These are phyloP conservation scores for Verticillium zaregamsianum DNA, from an alignment of 2,329 filamentous ascomycete species.

Conservation along the genomic window DNA sequence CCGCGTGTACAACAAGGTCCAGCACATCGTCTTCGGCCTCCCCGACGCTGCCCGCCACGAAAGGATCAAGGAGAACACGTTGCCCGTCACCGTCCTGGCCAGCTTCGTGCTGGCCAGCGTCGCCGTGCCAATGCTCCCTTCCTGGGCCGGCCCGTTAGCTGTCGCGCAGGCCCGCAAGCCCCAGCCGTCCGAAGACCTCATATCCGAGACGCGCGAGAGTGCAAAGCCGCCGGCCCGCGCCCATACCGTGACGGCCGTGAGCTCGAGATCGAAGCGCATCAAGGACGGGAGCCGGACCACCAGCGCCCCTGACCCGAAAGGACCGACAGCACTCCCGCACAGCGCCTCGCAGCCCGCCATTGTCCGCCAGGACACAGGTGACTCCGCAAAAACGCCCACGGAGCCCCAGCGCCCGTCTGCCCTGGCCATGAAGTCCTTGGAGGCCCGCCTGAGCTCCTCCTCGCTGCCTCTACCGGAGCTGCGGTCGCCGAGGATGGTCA, in stretches of 20 bases:
- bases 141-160: constrained; percentile 74
- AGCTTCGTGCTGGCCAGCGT: constrained; percentile 76
- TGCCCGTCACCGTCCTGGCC: constrained; percentile 76
- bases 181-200: constrained; percentile 56
- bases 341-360: constrained; percentile 11
- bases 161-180: constrained; percentile 79
- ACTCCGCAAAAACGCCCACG: constrained; percentile 22
- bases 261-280: constrained; percentile 43
- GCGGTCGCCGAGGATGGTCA: constrained; percentile 45
- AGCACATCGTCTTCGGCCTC: constrained; percentile 80
- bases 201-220: constrained; percentile 47
- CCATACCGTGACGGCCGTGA: constrained; percentile 57
- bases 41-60: constrained; percentile 65
- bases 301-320: constrained; percentile 37
- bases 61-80: constrained; percentile 75
- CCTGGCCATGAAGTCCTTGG: constrained; percentile 48
- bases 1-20: constrained; percentile 82
- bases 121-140: constrained; percentile 70
- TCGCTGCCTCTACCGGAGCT: constrained; percentile 63
- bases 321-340: constrained; percentile 1
- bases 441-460: constrained; percentile 63
- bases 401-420: constrained; percentile 41
- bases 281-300: constrained; percentile 42
- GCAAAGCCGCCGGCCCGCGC: constrained; percentile 51
- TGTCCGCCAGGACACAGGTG: constrained; percentile 8